Base-by-base conservation (phyloP, 1,284 basidiomycete genomes). In the Calocybe gambosa region DNA sequence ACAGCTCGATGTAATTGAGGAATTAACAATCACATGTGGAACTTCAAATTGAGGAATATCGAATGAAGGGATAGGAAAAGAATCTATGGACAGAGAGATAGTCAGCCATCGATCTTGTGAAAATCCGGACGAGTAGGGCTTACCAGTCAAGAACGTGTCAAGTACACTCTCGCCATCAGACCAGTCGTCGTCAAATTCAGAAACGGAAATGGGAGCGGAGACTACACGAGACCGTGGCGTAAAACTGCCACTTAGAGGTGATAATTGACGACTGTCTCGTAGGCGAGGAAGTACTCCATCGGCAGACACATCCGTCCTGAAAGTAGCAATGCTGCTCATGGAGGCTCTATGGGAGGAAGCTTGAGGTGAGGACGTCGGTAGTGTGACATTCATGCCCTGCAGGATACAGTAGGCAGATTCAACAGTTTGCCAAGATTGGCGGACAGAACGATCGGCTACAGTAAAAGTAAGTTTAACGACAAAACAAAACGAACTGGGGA, bases 281-380 rank as follows among this genome's bases (percentile, higher is more conserved):
- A 51, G 45, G 31, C 67, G 62, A 6, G 74, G 73, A 35, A 80
- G 63, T 39, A 82, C 65, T 4, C 74, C 78, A 39, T 83, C 77
- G 5, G 74, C 71, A 1, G 80, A 80, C 21, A 71, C 62, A 36
- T 74, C 71, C 0, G 80, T 78, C 63, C 77, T 65, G 52, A 81
- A 61, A 1, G 82, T 82, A 39, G 74, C 74, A 51, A 85, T 67
- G 49, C 80, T 85, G 38, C 67, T 70, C 45, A 78, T 68, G 4
- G 80, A 82, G 37, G 69, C 67, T 28, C 77, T 58, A 49, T 53
- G 58, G n/a, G 56, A 54, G 44, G 62, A 55, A 36, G 5, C 15
- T 34, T 65, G 64, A 6, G 63, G 57, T 31, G 62, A 60, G 7
- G 63, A 59, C 43, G 58, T 53, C 6, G 73, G 66, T 18, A 78